phyloP scores from a whole-genome alignment of 2,329 filamentous ascomycete genomes.

The Colletotrichum coccodes region DNA sequence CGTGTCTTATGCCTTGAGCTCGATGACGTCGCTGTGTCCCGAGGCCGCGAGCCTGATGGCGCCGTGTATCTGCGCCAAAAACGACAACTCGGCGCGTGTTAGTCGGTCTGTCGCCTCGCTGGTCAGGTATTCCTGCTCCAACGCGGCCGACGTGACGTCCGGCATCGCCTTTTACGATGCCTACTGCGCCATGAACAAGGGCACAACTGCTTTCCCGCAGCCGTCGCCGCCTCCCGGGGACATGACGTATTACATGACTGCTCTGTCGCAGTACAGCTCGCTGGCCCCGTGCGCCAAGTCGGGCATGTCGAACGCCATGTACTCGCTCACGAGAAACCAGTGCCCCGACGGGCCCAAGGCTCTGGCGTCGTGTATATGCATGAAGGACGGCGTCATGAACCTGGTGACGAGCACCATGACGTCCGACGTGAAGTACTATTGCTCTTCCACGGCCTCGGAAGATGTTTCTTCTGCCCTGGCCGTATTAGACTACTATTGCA shows the following conservation, averaged over 20 bases:
- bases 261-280: conserved; percentile 55
- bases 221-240: conserved; percentile 60
- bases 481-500: conserved; percentile 60
- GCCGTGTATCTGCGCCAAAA: conserved; percentile 63
- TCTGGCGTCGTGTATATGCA: conserved; percentile 62
- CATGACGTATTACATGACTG: conserved; percentile 66
- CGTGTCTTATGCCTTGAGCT: conserved; percentile 51
- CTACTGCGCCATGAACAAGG: conserved; percentile 61
- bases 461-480: conserved; percentile 57
- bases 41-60: conserved; percentile 53
- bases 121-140: conserved; percentile 56
- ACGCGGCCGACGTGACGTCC: conserved; percentile 57
- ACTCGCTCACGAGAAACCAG: conserved; percentile 46
- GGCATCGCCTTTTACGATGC: conserved; percentile 61
- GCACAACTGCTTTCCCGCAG: conserved; percentile 59
- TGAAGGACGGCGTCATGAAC: conserved; percentile 59
- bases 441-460: conserved; percentile 52
- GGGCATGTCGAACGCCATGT: conserved; percentile 54
- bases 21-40: conserved; percentile 48
- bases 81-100: conserved; percentile 55
- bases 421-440: conserved; percentile 55
- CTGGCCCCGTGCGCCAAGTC: conserved; percentile 56
- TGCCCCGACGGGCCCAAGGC: conserved; percentile 59
- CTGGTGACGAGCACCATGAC: conserved; percentile 55
- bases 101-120: conserved; percentile 54